Conservation (phyloP, 306 rosid species). For the Pyrus betulifolia region DNA sequence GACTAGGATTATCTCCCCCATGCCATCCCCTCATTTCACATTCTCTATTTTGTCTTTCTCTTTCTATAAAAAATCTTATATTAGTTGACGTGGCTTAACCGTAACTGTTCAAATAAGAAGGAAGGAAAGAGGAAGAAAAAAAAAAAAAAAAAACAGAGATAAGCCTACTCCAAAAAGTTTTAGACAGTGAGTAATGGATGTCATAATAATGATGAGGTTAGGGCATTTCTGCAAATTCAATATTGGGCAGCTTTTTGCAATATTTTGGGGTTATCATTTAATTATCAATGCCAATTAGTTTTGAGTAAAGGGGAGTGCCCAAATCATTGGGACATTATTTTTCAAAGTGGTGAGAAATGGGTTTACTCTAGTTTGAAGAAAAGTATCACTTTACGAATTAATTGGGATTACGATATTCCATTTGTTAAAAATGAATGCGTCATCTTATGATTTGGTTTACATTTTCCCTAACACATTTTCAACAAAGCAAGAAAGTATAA, state of each 20-base stretch:
- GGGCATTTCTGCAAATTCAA: conserved; percentile 18
- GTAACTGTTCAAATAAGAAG: too few relatives aligned
- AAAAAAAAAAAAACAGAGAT: rapidly evolving
- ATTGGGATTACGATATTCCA: conserved; percentile 25
- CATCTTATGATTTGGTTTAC: conserved; percentile 66
- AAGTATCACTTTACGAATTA: conserved; percentile 51
- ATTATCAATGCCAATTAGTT: conserved; percentile 9
- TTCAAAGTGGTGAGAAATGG: conserved; percentile 15
- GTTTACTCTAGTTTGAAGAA: conserved; percentile 57
- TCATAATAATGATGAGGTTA: conserved; percentile 32
- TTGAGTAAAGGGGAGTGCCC: conserved; percentile 31
- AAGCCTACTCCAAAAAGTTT: conserved; percentile 10
- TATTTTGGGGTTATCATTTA: neutral
- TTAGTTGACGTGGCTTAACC: too few relatives aligned
- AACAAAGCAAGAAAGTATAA: conserved; percentile 46
- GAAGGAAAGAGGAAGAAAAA: rapidly evolving
- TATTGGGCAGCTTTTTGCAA: conserved; percentile 7
- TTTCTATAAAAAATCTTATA: too few relatives aligned
- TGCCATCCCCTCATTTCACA: too few relatives aligned
- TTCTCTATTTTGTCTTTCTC: too few relatives aligned
- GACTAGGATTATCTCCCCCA: too few relatives aligned
- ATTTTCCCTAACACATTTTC: conserved; percentile 55
- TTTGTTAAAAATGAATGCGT: conserved; percentile 18
- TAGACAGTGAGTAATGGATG: conserved; percentile 25
- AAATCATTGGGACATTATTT: conserved; percentile 72